Percentiles rank a stretch among this genome's conserved stretches.
These are phyloP conservation scores for Citrus reticulata DNA, from an alignment of 345 rosid species.

Conservation along the genomic window DNA sequence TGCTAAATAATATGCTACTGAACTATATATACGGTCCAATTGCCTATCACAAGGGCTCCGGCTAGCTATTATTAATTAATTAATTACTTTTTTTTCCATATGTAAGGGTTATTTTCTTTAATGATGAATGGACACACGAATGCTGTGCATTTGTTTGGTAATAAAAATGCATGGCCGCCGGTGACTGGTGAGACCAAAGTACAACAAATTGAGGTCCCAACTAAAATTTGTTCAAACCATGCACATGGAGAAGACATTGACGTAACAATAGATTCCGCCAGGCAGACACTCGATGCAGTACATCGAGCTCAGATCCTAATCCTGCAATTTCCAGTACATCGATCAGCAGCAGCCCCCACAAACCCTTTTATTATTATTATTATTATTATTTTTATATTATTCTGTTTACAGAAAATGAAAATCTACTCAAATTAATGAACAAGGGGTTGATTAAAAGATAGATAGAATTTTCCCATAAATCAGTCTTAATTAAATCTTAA, in stretches of 20 bases:
- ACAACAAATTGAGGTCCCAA: conserved; percentile 7
- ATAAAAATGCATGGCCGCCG: background rate
- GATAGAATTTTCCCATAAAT: no score
- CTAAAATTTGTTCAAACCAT: background rate
- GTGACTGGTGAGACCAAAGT: background rate
- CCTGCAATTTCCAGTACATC: conserved; percentile 14
- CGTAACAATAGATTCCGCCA: conserved; percentile 17
- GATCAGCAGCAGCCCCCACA: conserved; percentile 1
- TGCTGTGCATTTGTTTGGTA: no score
- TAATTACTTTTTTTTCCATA: no score
- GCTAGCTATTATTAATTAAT: no score
- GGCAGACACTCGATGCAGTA: conserved; percentile 20
- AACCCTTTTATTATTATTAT: background rate
- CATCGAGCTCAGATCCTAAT: conserved; percentile 7
- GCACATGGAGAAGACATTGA: conserved; percentile 17
- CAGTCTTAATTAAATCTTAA: no score
- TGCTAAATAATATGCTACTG: background rate
- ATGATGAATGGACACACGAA: no score
- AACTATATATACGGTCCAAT: background rate
- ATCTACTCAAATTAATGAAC: no score
- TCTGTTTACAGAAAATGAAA: no score
- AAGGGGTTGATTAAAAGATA: no score
- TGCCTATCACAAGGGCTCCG: background rate
- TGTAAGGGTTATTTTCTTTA: no score
- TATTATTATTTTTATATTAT: no score